Evolutionary conservation across 805 yeast genomes (phyloP), one percentile per base, ranked within the genome.

Genomic region (Candida dendrica): DNA sequence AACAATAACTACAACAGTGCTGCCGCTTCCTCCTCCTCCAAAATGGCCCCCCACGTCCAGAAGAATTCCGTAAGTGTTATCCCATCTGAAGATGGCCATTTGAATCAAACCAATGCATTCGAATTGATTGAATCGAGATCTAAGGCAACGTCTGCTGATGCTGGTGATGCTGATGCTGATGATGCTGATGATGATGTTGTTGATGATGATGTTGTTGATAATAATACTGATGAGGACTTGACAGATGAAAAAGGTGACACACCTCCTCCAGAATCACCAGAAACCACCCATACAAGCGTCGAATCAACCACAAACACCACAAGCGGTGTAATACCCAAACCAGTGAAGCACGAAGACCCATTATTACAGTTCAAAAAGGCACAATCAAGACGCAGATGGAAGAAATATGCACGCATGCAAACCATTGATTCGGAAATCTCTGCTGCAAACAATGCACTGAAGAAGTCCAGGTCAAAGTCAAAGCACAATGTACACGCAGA

Each of bases 391-490:
- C 49, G 34, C 42, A 49, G 39, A 38, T 43, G 42, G 47, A 50
- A 38, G 27, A 52, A 54, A 26, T 61, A 56, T 38, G 41, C 34
- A 15, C 48, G 60, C 37, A 52, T 53, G 1, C 65, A 59, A 41
- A 50, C 55, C 10, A 42, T 42, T 13, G 34, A 32, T 16, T 30
- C 27, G 4, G 24, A n/a, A 13, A 30, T 36, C 31, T 31, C 22
- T 11, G 8, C 16, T 16, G 13, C n/a, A n/a, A n/a, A n/a, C n/a
- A n/a, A n/a, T n/a, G n/a, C n/a, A n/a, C n/a, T n/a, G n/a, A n/a
- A n/a, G 47, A 47, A 15, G 17, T 36, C 13, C 30, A 27, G 13
- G 13, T 8, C n/a, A 27, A 27, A 4, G n/a, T 8, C n/a, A 22
- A 22, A 22, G 24, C 24, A 22, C 8, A 1, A 39, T 41, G 11